Percentiles rank a stretch among this genome's conserved stretches.
Conservation (phyloP, 208 protist genomes). For the Porcisia hertigi region DNA sequence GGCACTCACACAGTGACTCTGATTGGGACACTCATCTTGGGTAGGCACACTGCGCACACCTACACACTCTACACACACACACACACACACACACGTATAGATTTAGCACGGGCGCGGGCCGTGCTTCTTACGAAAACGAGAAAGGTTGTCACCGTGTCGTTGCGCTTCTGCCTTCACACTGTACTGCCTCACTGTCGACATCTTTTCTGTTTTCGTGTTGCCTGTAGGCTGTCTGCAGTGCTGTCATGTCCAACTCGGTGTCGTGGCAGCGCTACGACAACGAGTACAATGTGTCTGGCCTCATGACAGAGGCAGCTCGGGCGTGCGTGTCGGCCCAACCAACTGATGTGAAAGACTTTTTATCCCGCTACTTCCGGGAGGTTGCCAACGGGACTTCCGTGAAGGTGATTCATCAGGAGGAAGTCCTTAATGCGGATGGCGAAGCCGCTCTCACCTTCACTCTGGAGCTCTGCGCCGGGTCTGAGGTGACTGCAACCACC, state of each 20-base stretch:
- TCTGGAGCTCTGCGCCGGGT: conserved; percentile 23
- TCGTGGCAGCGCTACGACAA: conserved; percentile 85
- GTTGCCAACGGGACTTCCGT: conserved; percentile 43
- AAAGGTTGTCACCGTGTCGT: not conserved
- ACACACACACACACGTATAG: not conserved
- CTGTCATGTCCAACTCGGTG: conserved; percentile 28
- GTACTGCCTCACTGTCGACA: not conserved
- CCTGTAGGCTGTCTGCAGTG: not conserved
- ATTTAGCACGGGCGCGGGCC: not conserved
- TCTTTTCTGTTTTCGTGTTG: not conserved
- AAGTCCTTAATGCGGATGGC: conserved; percentile 29
- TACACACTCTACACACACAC: conserved; percentile 1
- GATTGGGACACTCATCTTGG: no score
- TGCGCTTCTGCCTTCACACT: no score
- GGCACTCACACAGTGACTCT: no score
- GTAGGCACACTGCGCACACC: no score
- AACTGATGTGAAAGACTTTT: conserved; percentile 55
- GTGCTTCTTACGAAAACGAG: not conserved
- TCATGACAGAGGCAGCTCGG: conserved; percentile 77
- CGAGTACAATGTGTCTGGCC: conserved; percentile 58
- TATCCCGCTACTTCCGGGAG: conserved; percentile 68
- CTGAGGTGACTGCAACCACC: conserved; percentile 23
- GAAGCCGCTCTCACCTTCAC: conserved; percentile 30
- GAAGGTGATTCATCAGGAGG: conserved; percentile 29
- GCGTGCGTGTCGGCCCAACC: conserved; percentile 70